phyloP scores from a whole-genome alignment of 306 rosid genomes.

The Lupinus albus region DNA sequence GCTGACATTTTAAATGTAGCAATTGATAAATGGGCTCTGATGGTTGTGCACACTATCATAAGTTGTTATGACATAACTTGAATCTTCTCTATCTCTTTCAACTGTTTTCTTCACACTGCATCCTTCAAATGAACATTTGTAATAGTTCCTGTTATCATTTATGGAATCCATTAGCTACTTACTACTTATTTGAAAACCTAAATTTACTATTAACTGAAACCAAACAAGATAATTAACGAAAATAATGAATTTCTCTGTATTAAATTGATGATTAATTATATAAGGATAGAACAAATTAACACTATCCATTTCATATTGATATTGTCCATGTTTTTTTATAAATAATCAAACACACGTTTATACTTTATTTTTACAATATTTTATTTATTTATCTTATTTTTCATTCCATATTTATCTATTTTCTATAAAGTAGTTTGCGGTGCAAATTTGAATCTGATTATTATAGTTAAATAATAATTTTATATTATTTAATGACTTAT shows the following conservation, averaged over 20 bases:
- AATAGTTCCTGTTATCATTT: constrained; percentile 65
- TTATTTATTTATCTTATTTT: too few species aligned
- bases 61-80: constrained; percentile 76
- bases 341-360: too few species aligned
- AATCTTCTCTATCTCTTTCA: constrained; percentile 76
- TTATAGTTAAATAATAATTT: too few species aligned
- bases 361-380: too few species aligned
- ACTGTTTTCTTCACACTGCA: constrained; percentile 83
- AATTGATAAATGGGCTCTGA: constrained; percentile 51
- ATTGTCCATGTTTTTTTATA: too few species aligned
- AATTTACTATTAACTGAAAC: background rate
- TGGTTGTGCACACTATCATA: constrained; percentile 87
- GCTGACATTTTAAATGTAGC: too few species aligned
- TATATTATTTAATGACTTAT: too few species aligned
- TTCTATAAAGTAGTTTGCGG: too few species aligned
- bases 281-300: background rate
- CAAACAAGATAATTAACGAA: background rate
- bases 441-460: too few species aligned
- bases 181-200: background rate
- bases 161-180: background rate
- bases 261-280: background rate
- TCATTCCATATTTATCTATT: too few species aligned
- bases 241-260: too few species aligned
- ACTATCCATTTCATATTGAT: too few species aligned
- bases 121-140: constrained; percentile 76